phyloP scores from a whole-genome alignment of 2,329 filamentous ascomycete genomes.

The Ascochyta fabae region DNA sequence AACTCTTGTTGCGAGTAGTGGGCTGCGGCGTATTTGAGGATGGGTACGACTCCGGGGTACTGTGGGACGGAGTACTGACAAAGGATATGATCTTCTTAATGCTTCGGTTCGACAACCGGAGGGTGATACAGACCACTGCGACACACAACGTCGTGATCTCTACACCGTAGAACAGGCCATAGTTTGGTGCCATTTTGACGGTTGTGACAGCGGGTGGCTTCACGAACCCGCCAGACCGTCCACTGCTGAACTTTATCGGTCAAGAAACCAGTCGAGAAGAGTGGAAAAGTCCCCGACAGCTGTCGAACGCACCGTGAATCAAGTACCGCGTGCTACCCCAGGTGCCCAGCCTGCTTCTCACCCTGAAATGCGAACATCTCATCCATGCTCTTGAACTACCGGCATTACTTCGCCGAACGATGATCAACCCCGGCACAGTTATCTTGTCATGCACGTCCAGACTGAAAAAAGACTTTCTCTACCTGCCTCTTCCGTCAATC shows the following conservation, averaged over 20 bases:
- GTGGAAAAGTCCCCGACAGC: not conserved
- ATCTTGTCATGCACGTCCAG: conserved; percentile 1
- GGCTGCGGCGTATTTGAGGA: not conserved
- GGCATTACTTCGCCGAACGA: conserved; percentile 12
- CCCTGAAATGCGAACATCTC: not conserved
- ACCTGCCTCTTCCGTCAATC: not conserved
- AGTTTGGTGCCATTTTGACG: conserved; percentile 18
- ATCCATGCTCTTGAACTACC: conserved; percentile 3
- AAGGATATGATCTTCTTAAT: conserved; percentile 13
- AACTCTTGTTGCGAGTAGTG: not conserved
- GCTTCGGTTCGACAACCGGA: conserved; percentile 12
- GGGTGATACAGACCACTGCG: conserved; percentile 13
- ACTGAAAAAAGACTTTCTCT: not conserved
- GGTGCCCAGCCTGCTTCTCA: not conserved
- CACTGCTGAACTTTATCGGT: not conserved
- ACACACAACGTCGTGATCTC: conserved; percentile 16
- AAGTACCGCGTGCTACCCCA: not conserved
- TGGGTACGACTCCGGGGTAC: not conserved
- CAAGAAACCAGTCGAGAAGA: not conserved
- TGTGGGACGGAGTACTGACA: conserved; percentile 4
- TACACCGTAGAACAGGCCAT: conserved; percentile 12
- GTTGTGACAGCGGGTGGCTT: conserved; percentile 1
- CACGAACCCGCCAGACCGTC: conserved; percentile 7
- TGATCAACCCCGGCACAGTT: not conserved
- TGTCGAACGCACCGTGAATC: conserved; percentile 3